Evolutionary conservation across 192 early-diverging fungal species (phyloP), one percentile per base, ranked within the genome.

Genomic region (Physocladia obscura): DNA sequence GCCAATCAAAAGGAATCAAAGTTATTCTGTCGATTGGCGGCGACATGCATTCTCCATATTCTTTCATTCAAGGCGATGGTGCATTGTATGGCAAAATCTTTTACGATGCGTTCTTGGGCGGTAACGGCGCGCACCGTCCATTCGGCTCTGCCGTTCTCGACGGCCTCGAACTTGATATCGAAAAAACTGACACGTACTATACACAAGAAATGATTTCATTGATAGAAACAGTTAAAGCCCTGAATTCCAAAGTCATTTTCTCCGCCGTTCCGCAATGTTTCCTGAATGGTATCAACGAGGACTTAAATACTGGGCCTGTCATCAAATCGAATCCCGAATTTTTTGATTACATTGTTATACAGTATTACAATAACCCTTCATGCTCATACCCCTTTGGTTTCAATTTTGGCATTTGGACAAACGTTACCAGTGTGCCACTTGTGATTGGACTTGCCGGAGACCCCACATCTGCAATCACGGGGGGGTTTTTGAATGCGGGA

Each of bases 311-410:
- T n/a, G 52, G 65, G 4, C 34, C 38, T 19, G 52, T 68, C n/a
- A 56, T 68, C 54, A 38, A 26, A 15, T 5, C 15, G 4, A 19
- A 19, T 30, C 40, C 65, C 50, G 54, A 57, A 13, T 26, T 40
- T 4, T 21, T 68, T 29, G 65, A 68, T 34, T 68, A 56, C 35
- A 32, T 68, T 34, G 56, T 68, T 68, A 44, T 68, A 35, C 65
- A 68, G 30, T 68, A 68, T 30, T 68, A 68, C 52, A 68, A 68
- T 52, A 68, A 62, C 40, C 59, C 59, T 4, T n/a, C 59, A 26
- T 62, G 59, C 40, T 40, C 36, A 15, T 68, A 68, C 40, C 65
- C 65, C 17, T 68, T 68, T 27, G 65, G 47, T 8, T 68, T 68
- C 65, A 68, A 68, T 34, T 68, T 68, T 39, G 37, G 40, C 22